Percentiles rank a stretch among this genome's conserved stretches.
Conservation (phyloP, 2,329 filamentous ascomycete genomes). For the Colletotrichum plurivorum region DNA sequence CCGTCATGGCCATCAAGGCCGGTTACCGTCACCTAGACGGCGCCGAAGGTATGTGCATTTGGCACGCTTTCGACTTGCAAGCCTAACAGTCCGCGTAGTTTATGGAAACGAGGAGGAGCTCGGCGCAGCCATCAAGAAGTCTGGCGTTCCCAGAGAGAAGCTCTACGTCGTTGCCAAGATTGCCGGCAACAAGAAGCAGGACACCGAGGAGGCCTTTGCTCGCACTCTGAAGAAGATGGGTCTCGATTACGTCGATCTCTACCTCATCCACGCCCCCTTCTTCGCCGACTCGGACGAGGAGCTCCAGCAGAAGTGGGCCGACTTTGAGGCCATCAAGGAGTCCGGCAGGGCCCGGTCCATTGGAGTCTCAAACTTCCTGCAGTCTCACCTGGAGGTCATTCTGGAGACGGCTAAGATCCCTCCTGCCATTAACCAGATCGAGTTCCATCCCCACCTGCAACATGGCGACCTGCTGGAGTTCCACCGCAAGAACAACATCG, state of each 20-base stretch:
- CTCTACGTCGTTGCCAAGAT: constrained; percentile 79
- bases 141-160: constrained; percentile 74
- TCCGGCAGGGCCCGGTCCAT: constrained; percentile 78
- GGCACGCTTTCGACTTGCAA: neutral
- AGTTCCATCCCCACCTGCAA: constrained; percentile 83
- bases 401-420: constrained; percentile 71
- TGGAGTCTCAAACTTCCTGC: constrained; percentile 82
- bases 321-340: constrained; percentile 76
- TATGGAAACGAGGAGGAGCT: constrained; percentile 79
- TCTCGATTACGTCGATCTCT: constrained; percentile 80
- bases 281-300: constrained; percentile 63
- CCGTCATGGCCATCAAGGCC: constrained; percentile 75
- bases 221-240: constrained; percentile 75
- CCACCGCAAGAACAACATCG: constrained; percentile 70
- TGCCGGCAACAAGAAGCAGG: constrained; percentile 54
- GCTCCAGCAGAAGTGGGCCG: constrained; percentile 72
- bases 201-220: constrained; percentile 66
- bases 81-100: constrained; percentile 52
- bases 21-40: constrained; percentile 83
- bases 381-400: constrained; percentile 68
- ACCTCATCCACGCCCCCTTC: constrained; percentile 73
- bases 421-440: constrained; percentile 85
- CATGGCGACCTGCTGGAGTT: constrained; percentile 72
- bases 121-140: constrained; percentile 78
- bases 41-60: constrained; percentile 70